Conservation (phyloP, 371 early-diverging fungal genomes). For the Chytridiales sp. region DNA sequence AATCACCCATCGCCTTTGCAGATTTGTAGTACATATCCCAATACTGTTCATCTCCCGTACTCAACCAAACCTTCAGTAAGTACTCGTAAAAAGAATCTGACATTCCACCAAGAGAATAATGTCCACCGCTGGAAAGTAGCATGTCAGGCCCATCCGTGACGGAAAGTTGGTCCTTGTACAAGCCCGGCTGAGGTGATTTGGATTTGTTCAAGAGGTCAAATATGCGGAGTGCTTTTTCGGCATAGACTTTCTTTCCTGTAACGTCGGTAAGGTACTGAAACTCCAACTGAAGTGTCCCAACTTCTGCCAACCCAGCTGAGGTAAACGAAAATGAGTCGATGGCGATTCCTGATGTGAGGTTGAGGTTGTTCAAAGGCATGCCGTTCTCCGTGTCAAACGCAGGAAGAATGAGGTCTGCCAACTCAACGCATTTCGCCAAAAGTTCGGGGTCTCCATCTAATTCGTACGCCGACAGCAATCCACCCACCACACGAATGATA, state of each 20-base stretch:
- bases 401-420: slow-evolving; percentile 54
- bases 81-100: slow-evolving; percentile 59
- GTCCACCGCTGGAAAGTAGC: not conserved
- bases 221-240: slow-evolving; percentile 48
- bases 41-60: slow-evolving; percentile 53
- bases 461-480: slow-evolving; percentile 43
- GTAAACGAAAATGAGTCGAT: not conserved
- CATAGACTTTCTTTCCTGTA: slow-evolving; percentile 48
- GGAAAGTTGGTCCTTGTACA: slow-evolving; percentile 43
- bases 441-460: slow-evolving; percentile 31
- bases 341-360: slow-evolving; percentile 20
- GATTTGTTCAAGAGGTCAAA: not conserved
- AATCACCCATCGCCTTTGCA: no score
- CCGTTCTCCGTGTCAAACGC: slow-evolving; percentile 64
- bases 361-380: slow-evolving; percentile 49
- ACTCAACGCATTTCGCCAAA: slow-evolving; percentile 51
- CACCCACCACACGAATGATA: slow-evolving; percentile 43
- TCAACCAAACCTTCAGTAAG: slow-evolving; percentile 68
- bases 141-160: slow-evolving; percentile 25
- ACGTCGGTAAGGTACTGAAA: slow-evolving; percentile 44
- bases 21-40: slow-evolving; percentile 57
- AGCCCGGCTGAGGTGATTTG: slow-evolving; percentile 1
- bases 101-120: slow-evolving; percentile 27
- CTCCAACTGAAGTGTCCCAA: slow-evolving; percentile 43
- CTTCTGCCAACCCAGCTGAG: slow-evolving; percentile 31